Percentiles rank a stretch among this genome's conserved stretches.
Conservation (phyloP, 345 rosid genomes). For the Stellera chamaejasme region DNA sequence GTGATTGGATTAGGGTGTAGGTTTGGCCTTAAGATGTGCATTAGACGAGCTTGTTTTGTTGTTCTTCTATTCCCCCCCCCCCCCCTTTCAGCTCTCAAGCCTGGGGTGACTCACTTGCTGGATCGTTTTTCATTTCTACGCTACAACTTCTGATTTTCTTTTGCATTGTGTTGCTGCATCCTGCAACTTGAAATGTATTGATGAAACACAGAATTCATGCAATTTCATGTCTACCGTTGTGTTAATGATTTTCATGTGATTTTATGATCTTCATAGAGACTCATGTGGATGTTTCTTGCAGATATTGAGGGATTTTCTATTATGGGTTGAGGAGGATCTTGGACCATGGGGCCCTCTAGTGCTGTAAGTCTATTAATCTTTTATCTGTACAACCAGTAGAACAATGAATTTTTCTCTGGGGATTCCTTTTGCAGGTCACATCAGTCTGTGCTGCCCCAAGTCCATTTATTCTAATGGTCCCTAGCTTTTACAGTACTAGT, state of each 20-base stretch:
- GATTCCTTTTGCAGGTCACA: too few species aligned
- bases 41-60: background rate
- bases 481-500: too few species aligned
- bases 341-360: constrained; percentile 99
- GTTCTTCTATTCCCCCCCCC: background rate
- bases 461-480: too few species aligned
- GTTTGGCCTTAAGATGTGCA: background rate
- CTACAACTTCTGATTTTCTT: background rate
- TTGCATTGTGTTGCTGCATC: background rate
- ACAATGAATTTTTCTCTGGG: too few species aligned
- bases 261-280: background rate
- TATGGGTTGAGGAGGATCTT: constrained; percentile 92
- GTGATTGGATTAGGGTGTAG: background rate
- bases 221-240: too few species aligned
- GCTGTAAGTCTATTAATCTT: constrained; percentile 44
- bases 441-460: too few species aligned
- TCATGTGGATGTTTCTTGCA: constrained; percentile 25
- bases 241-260: background rate
- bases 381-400: background rate
- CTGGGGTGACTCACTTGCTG: background rate
- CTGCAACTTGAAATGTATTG: too few species aligned
- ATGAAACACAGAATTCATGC: too few species aligned
- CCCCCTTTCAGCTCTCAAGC: background rate
- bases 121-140: background rate
- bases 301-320: constrained; percentile 84